Conservation (phyloP, 202 grass and related monocot genomes). For the Brachypodium distachyon region DNA sequence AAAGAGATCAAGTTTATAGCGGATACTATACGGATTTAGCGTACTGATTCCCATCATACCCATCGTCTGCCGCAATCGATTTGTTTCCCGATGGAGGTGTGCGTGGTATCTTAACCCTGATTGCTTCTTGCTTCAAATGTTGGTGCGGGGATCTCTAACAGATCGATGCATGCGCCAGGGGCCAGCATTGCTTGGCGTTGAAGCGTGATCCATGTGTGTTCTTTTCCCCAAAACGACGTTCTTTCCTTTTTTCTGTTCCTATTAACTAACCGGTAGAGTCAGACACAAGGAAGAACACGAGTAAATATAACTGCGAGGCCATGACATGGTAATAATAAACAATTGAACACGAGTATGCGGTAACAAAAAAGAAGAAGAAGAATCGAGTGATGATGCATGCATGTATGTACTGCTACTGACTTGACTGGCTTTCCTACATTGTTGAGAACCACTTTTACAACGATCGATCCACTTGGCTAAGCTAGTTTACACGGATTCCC, state of each 20-base stretch:
- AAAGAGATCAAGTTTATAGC: not conserved
- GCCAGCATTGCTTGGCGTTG: conserved; percentile 4
- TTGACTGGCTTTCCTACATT: conserved; percentile 21
- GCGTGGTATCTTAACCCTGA: not conserved
- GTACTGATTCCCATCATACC: not conserved
- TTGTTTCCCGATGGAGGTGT: not conserved
- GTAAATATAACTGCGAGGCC: not conserved
- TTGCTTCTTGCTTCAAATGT: conserved; percentile 1
- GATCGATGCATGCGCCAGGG: not conserved
- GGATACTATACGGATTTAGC: too few species aligned
- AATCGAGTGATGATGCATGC: too few species aligned
- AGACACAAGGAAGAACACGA: not conserved
- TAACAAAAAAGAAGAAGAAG: too few species aligned
- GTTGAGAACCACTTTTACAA: conserved; percentile 16
- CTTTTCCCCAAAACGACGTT: not conserved
- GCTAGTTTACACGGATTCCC: conserved; percentile 12
- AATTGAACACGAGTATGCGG: too few species aligned
- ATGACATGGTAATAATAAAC: not conserved
- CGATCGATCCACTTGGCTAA: conserved; percentile 8
- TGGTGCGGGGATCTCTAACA: not conserved
- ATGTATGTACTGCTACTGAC: conserved; percentile 14
- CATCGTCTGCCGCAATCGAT: not conserved
- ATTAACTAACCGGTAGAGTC: not conserved
- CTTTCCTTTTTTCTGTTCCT: not conserved
- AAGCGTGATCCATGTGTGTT: not conserved